Conservation (phyloP, 192 early-diverging fungal genomes). For the Coemansia sp. region DNA sequence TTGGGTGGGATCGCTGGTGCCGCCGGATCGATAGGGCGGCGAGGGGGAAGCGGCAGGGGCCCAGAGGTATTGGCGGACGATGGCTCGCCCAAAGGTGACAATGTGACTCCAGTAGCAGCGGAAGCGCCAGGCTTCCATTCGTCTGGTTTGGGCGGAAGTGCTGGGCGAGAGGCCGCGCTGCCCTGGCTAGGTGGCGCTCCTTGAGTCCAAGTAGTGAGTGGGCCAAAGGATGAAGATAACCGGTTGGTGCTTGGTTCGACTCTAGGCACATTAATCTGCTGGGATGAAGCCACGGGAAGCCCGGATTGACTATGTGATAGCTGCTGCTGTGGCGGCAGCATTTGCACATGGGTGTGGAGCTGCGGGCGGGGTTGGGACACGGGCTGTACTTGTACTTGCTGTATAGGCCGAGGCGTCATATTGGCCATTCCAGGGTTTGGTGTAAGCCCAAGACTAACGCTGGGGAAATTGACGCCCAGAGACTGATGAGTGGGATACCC, state of each 20-base stretch:
- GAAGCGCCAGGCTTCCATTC: slow-evolving; percentile 22
- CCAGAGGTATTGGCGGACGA: not conserved
- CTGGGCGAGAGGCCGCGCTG: slow-evolving; percentile 2
- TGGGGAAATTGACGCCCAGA: not conserved
- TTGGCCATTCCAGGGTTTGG: slow-evolving; percentile 1
- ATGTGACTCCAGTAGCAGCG: not conserved
- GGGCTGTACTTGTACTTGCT: slow-evolving; percentile 10
- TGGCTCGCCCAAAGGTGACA: not conserved
- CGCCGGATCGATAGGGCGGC: slow-evolving; percentile 10
- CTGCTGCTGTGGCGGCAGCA: slow-evolving; percentile 1
- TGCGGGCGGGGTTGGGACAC: not conserved
- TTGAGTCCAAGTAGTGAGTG: not conserved
- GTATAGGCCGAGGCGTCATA: not conserved
- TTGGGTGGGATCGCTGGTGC: slow-evolving; percentile 46
- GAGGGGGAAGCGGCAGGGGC: not conserved
- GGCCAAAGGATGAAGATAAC: slow-evolving; percentile 25
- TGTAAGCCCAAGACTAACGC: not conserved
- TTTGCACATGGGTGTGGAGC: not conserved
- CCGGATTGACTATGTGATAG: not conserved
- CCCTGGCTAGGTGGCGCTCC: not conserved
- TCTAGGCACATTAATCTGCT: not conserved
- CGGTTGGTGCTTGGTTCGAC: slow-evolving; percentile 1
- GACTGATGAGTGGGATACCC: not conserved
- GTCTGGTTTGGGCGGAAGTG: slow-evolving; percentile 47
- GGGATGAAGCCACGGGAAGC: not conserved